Conservation (phyloP, 306 rosid genomes). For the Dryas drummondii region DNA sequence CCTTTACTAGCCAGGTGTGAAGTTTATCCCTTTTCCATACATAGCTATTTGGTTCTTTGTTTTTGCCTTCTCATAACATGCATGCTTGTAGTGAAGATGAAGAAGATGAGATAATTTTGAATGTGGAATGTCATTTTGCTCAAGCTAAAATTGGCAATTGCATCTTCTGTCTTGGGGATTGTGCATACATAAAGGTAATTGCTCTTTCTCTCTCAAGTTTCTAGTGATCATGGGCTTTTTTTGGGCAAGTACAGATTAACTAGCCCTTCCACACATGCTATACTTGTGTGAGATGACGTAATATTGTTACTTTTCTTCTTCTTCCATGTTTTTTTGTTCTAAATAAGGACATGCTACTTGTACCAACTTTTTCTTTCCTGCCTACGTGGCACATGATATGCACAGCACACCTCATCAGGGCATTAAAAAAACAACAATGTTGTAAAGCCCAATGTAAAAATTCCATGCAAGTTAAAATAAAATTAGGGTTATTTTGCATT, state of each 20-base stretch:
- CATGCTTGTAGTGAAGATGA: slow-evolving; percentile 59
- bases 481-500: no score
- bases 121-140: slow-evolving; percentile 82
- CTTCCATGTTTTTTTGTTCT: no score
- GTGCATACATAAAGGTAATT: slow-evolving; percentile 73
- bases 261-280: background rate
- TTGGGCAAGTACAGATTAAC: background rate
- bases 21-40: background rate
- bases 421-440: no score
- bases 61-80: slow-evolving; percentile 7
- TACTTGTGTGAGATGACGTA: background rate
- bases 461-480: no score
- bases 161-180: slow-evolving; percentile 75
- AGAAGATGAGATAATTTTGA: slow-evolving; percentile 65
- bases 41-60: slow-evolving; percentile 11
- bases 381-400: no score
- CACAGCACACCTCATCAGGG: no score
- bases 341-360: no score
- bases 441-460: no score
- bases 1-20: background rate
- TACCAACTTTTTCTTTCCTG: no score
- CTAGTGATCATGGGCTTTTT: background rate
- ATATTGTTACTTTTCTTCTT: background rate
- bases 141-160: slow-evolving; percentile 55
- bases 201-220: slow-evolving; percentile 6